phyloP scores from a whole-genome alignment of 495 filamentous ascomycete genomes.

The Recurvomyces mirabilis region DNA sequence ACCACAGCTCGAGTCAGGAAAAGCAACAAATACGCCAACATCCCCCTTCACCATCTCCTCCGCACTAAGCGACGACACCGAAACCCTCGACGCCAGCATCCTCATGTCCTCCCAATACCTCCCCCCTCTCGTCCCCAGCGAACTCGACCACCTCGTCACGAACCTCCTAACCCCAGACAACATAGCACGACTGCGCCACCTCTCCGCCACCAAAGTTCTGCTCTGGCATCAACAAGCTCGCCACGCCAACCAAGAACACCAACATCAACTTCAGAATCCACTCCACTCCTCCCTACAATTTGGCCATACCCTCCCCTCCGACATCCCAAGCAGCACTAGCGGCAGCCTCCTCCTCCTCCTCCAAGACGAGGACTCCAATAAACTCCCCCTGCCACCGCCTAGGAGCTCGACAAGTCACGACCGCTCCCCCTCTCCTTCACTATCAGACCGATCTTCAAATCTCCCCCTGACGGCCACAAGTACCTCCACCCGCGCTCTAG shows the following conservation, averaged over 20 bases:
- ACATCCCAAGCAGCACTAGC: slow-evolving; percentile 13
- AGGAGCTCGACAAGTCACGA: slow-evolving; percentile 25
- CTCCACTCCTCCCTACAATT: slow-evolving; percentile 5
- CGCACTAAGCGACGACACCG: slow-evolving; percentile 59
- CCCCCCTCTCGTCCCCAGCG: slow-evolving; percentile 68
- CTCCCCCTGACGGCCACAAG: slow-evolving; percentile 6
- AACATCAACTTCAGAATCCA: too few species aligned
- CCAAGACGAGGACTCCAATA: slow-evolving; percentile 20
- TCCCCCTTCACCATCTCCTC: slow-evolving; percentile 79
- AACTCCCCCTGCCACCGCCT: too few species aligned
- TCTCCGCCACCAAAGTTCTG: slow-evolving; percentile 78
- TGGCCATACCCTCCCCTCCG: slow-evolving; percentile 9
- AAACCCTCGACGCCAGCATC: slow-evolving; percentile 88
- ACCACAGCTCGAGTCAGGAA: too few species aligned
- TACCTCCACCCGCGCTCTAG: slow-evolving; percentile 53
- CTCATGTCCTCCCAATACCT: slow-evolving; percentile 93
- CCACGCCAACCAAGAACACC: neutral
- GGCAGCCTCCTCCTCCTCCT: slow-evolving; percentile 19
- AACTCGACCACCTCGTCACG: slow-evolving; percentile 58
- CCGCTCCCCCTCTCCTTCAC: slow-evolving; percentile 22
- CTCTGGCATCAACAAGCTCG: slow-evolving; percentile 40
- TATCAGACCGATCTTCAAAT: slow-evolving; percentile 15
- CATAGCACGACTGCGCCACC: slow-evolving; percentile 75
- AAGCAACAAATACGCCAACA: too few species aligned
- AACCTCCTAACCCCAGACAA: slow-evolving; percentile 70